Conservation (phyloP, 257 asterid species). For the Solanum appendiculatum region DNA sequence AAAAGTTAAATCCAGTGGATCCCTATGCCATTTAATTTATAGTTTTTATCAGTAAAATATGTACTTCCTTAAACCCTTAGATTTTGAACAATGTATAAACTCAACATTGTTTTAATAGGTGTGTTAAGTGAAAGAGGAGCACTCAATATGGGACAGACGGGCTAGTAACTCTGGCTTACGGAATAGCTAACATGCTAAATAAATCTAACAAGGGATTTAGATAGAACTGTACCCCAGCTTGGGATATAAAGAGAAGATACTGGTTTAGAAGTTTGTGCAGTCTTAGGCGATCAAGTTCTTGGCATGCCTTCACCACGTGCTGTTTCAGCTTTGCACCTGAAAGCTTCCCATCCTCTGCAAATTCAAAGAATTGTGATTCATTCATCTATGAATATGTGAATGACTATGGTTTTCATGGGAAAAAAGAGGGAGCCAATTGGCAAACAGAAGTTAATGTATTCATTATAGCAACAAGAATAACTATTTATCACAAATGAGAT, state of each 20-base stretch:
- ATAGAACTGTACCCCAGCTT: slow-evolving; percentile 50
- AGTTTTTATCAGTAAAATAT: background rate
- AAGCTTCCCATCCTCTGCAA: slow-evolving; percentile 50
- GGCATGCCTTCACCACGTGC: slow-evolving; percentile 34
- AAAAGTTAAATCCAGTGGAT: background rate
- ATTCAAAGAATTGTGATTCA: background rate
- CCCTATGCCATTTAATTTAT: background rate
- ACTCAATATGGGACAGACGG: background rate
- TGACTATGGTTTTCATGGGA: background rate
- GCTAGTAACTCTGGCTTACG: background rate
- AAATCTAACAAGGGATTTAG: background rate
- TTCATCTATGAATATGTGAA: slow-evolving; percentile 4
- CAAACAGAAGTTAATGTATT: background rate
- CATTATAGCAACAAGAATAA: background rate
- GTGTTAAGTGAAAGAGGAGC: background rate
- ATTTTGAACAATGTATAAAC: background rate
- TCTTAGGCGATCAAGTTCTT: slow-evolving; percentile 43
- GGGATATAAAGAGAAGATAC: slow-evolving; percentile 44
- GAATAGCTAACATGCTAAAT: background rate
- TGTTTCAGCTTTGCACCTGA: slow-evolving; percentile 43
- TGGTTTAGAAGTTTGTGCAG: slow-evolving; percentile 55
- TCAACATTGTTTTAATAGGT: background rate
- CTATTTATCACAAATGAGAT: background rate
- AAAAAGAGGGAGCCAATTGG: background rate
- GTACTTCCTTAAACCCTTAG: background rate